Evolutionary conservation across 2,329 filamentous ascomycete species (phyloP), one percentile per base, ranked within the genome.

Genomic region (Neonectria sp.): DNA sequence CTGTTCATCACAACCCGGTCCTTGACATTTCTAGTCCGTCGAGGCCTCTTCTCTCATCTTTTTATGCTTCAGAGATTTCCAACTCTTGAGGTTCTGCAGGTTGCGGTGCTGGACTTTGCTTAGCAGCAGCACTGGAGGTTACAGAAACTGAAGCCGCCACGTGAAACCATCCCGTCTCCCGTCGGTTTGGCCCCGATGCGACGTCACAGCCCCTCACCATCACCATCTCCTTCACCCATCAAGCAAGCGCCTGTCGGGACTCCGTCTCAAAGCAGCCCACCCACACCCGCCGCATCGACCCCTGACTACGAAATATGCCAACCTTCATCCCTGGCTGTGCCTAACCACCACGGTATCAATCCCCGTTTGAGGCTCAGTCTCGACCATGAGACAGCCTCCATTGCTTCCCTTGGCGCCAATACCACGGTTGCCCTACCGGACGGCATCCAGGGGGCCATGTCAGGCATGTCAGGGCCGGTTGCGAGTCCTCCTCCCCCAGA

Each of bases 341-440:
- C 66, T 71, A 74, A 73, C 73, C 67, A 68, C 68, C 64, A 67
- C 57, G 59, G 71, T 71, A 66, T 65, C 71, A 75, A 64, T 59
- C 65, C 55, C 70, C 67, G 73, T 74, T 71, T 74, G 73, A 75
- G 73, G 64, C 71, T 75, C 70, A 72, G 71, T 66, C 60, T 58
- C 60, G 49, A 55, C 68, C 64, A 63, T 58, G 55, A 48, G 60
- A 59, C 51, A 51, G 51, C 51, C 51, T 35, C n/a, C n/a, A 15
- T 35, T 24, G 51, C 51, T 17, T 64, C 56, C 48, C 60, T 57
- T 51, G 60, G 60, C 60, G 55, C 60, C 53, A 53, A 53, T 27
- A 46, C 52, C 25, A 35, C 60, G 33, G 52, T 63, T 55, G 60
- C 43, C 60, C 53, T 56, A 37, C 33, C 31, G 12, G 12, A 49